Conservation (phyloP, 2,329 filamentous ascomycete species). For the Talaromyces marneffei region DNA sequence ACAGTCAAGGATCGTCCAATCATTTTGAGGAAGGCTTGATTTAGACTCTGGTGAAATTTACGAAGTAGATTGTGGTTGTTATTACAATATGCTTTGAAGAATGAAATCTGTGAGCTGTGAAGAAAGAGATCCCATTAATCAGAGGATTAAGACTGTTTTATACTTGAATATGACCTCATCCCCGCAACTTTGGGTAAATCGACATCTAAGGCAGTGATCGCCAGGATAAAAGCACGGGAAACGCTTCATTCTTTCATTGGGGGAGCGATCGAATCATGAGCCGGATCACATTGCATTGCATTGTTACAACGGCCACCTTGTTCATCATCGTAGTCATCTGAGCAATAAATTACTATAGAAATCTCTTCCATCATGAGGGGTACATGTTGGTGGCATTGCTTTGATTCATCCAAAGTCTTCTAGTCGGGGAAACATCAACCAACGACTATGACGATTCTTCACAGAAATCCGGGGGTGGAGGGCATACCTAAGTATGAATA, state of each 20-base stretch:
- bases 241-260: not conserved
- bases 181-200: not conserved
- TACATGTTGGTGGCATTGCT: not conserved
- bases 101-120: not conserved
- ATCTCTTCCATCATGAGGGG: slow-evolving; percentile 6
- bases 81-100: not conserved
- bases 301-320: not conserved
- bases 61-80: not conserved
- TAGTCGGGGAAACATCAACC: not conserved
- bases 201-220: not conserved
- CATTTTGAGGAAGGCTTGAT: not conserved
- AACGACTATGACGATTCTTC: not conserved
- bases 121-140: not conserved
- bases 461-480: not conserved
- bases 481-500: not conserved
- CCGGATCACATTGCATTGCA: slow-evolving; percentile 4
- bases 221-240: not conserved
- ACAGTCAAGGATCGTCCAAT: not conserved
- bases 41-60: not conserved
- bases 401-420: not conserved
- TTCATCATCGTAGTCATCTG: not conserved
- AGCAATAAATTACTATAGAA: not conserved
- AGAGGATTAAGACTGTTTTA: not conserved
- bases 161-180: not conserved
- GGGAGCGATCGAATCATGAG: not conserved